Evolutionary conservation across 2,329 filamentous ascomycete genomes (phyloP).

Genomic region (Pezicula rhizophila): DNA sequence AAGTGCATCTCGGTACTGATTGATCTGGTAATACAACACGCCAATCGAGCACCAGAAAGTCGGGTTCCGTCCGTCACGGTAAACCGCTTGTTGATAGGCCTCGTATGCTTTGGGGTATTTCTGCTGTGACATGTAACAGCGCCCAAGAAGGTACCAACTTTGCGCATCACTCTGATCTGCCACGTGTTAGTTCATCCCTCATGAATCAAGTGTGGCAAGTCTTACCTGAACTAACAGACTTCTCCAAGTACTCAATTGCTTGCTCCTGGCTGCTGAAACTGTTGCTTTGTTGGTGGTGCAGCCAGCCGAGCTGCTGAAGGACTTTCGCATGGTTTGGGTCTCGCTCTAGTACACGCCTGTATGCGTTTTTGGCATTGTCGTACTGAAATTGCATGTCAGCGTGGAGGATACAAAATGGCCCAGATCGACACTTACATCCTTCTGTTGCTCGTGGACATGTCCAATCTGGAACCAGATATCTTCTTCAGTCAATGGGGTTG

Average conservation of each 20-base stretch:
- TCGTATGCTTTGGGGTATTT: slow-evolving; percentile 99
- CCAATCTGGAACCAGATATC: slow-evolving; percentile 99
- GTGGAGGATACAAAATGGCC: background rate
- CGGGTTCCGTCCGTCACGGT: slow-evolving; percentile 93
- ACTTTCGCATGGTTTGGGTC: slow-evolving; percentile 98
- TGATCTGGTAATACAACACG: slow-evolving; percentile 98
- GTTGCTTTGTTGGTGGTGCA: slow-evolving; percentile 93
- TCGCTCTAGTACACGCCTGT: slow-evolving; percentile 85
- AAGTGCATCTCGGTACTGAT: slow-evolving; percentile 95
- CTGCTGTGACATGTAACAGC: slow-evolving; percentile 99
- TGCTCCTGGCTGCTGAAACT: slow-evolving; percentile 89
- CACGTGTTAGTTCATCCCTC: slow-evolving; percentile 27
- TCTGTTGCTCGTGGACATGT: slow-evolving; percentile 97
- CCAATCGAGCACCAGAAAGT: slow-evolving; percentile 99
- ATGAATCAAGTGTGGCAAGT: slow-evolving; percentile 18
- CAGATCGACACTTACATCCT: slow-evolving; percentile 67
- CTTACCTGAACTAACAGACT: slow-evolving; percentile 87
- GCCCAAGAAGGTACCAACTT: slow-evolving; percentile 95
- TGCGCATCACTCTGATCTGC: slow-evolving; percentile 90
- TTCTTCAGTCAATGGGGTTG: slow-evolving; percentile 87
- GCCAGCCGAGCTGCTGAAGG: slow-evolving; percentile 93
- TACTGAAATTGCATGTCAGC: slow-evolving; percentile 53
- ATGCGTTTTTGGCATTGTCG: slow-evolving; percentile 86
- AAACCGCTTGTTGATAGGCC: slow-evolving; percentile 97
- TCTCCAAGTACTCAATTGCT: slow-evolving; percentile 94